Evolutionary conservation across 2,329 filamentous ascomycete genomes (phyloP), one percentile per base, ranked within the genome.

Genomic region (Calonectria pseudoturangicola): DNA sequence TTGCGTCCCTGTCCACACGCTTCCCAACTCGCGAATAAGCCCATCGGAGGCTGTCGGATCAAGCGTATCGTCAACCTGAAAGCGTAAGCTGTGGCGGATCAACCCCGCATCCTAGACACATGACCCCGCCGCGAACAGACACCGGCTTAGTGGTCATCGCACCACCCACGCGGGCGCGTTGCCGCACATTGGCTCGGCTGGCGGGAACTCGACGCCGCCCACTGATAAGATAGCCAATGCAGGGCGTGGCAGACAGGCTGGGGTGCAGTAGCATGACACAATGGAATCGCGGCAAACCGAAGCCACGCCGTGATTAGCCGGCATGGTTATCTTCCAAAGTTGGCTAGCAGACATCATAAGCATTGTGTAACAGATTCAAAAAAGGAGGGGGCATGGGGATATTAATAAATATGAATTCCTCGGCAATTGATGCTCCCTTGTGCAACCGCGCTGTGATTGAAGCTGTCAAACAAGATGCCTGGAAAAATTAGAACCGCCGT

Each of bases 401-500:
- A 60, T 60, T 60, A 27, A 60, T 60, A 60, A 60, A 60, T 60
- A 41, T 13, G n/a, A 60, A 60, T 27, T 16, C 33, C 54, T 41
- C 33, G 25, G 13, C 54, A 60, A 39, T 60, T 41, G 54, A 27
- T 58, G 30, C 30, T 39, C 16, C 10, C 33, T 27, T 18, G 33
- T 15, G 39, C 25, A 45, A 63, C 39, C 8, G 12, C 41, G 21
- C 9, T 10, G 13, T 43, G 16, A 63, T 43, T 63, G 58, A 63
- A 30, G 9, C 25, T 33, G 5, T 12, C 50, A 63, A 25, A 43
- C 41, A 74, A 45, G 10, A 80, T 80, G 78, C 72, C 78, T 66
- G 71, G 76, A 7, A 80, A 74, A 41, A 75, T 80, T 2, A 74
- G 79, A 21, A 79, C 77, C 10, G 79, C 76, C 9, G 72, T 78